A percentile compares a stretch with the other conserved stretches of the same genome.
Conservation (phyloP, 768 basidiomycete genomes). For the Collybia sp. region DNA sequence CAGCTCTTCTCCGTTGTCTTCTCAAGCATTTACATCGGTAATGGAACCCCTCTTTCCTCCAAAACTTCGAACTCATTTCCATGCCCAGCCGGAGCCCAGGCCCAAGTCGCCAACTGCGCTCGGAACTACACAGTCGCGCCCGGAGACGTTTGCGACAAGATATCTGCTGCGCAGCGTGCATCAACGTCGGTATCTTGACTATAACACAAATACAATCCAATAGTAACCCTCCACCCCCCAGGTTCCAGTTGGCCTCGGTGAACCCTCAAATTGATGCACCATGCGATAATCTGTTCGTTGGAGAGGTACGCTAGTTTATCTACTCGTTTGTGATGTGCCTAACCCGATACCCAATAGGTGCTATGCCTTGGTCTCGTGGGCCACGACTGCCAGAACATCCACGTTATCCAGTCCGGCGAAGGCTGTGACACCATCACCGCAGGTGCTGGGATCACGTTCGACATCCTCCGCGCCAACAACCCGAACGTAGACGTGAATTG, state of each 20-base stretch:
- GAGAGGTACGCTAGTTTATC: conserved; percentile 29
- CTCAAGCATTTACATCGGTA: conserved; percentile 9
- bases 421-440: conserved; percentile 41
- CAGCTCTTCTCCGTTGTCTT: conserved; percentile 5
- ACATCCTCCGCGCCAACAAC: conserved; percentile 55
- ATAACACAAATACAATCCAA: not conserved
- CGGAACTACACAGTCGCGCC: conserved; percentile 45
- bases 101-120: conserved; percentile 27
- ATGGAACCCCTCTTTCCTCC: not conserved
- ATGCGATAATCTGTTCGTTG: conserved; percentile 53
- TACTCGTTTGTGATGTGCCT: not conserved
- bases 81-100: not conserved
- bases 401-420: conserved; percentile 43
- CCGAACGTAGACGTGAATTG: conserved; percentile 52
- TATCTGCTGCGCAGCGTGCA: conserved; percentile 39
- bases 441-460: conserved; percentile 35
- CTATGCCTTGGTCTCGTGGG: conserved; percentile 47
- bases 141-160: conserved; percentile 54
- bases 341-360: conserved; percentile 14
- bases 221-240: conserved; percentile 12
- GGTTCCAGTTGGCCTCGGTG: conserved; percentile 55
- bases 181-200: conserved; percentile 35
- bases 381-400: conserved; percentile 52
- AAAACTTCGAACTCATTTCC: no score
- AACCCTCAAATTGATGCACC: conserved; percentile 45